Base-by-base conservation (phyloP, 106 monocot species). In the Dendrobium huoshanense region DNA sequence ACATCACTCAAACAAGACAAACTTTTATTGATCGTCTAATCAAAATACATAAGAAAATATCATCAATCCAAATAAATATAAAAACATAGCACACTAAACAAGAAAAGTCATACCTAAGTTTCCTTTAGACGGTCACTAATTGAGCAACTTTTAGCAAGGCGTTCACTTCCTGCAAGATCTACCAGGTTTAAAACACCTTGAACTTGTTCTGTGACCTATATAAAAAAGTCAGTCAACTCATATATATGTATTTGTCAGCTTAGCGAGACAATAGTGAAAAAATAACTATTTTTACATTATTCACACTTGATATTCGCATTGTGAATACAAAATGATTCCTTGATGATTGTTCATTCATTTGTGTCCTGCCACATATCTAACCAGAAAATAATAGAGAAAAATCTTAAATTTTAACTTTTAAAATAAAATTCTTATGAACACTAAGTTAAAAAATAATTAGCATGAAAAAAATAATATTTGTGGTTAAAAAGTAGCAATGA, bases 291-390 rank as follows among this genome's bases (percentile, higher is more conserved):
- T 15, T 5, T 5, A 98, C 95, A 92, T 92, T 91, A 79, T 98
- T 98, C 24, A 87, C 73, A 31, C 98, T 92, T 43, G 75, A 88
- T 82, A 95, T 98, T 54, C 89, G 87, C 49, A 98, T 54, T 6
- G 92, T 95, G 79, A 98, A 98, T 0, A 98, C 95, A 88, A 92
- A 98, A 80, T 98, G 98, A 79, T 91, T 98, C 75, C 95, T 72
- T 33, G 92, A 98, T 10, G 95, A 98, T 73, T 98, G 87, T 74
- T 98, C 98, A 45, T 98, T 98, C 89, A 94, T 91, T 27, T 92
- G 95, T 25, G 98, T 98, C 84, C 72, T 90, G 19, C 92, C 95
- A 6, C 92, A 80, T 92, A 98, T 72, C 98, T 98, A 51, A 19
- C 22, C 44, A 55, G 17, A 5, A 59, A 79, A 79, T 4, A 18